Evolutionary conservation across 352 stramenopile genomes (phyloP), one percentile per base, ranked within the genome.

Genomic region (Peronosclerospora sorghi): DNA sequence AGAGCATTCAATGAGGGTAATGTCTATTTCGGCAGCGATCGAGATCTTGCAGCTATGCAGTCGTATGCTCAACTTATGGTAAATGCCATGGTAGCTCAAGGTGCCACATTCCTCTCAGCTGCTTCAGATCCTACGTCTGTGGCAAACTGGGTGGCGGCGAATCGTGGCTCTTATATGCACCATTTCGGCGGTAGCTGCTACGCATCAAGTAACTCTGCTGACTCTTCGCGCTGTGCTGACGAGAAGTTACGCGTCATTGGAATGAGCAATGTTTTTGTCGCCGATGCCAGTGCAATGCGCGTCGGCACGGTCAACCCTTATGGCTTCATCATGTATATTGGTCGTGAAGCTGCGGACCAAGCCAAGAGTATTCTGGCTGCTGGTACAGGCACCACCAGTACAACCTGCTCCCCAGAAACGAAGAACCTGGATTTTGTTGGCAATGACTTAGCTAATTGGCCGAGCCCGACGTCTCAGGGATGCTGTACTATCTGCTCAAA

Each of bases 161-260:
- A 70, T 38, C 18, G 14, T 4, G 41, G 54, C 8, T 45, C 44
- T 15, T 47, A 65, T 14, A 67, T 68, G 8, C 55, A 84, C 45
- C 75, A 88, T 53, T 88, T 79, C 47, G 73, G 69, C 13, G 73
- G 73, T 35, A 79, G 56, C 42, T 86, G 76, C 65, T 85, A 85
- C 54, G 53, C 62, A 2, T 88, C 73, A 4, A 55, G n/a, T 0
- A 63, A 85, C n/a, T 20, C 45, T 20, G 32, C 32, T 6, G 69
- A 76, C 32, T 28, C 46, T 4, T 69, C 72, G 35, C 73, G 70
- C 7, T 86, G 71, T 23, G 73, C 71, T 0, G 76, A 85, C 24
- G 52, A 71, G 5, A 80, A 76, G 46, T 41, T 86, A 34, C 57
- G 57, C 0, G 69, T 88, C 5, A 19, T 84, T 10, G 76, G 73